Conservation (phyloP, 805 yeast genomes). For the Kodamaea lidongshanica region DNA sequence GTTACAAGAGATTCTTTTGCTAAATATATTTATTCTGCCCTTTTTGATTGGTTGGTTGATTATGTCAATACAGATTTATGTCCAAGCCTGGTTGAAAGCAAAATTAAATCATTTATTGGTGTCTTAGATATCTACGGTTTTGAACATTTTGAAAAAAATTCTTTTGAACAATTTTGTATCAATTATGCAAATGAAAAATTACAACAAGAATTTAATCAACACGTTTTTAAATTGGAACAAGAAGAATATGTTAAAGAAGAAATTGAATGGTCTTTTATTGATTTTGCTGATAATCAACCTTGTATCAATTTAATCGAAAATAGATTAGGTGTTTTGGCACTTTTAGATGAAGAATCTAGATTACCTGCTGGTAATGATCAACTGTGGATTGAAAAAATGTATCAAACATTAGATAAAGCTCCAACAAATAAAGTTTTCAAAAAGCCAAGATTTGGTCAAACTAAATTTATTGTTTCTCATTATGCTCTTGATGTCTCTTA, state of each 20-base stretch:
- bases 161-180: constrained; percentile 96
- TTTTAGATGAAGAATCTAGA: constrained; percentile 92
- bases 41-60: constrained; percentile 92
- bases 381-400: constrained; percentile 86
- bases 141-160: constrained; percentile 90
- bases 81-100: constrained; percentile 56
- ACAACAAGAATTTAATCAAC: constrained; percentile 96
- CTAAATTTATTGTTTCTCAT: constrained; percentile 84
- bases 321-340: constrained; percentile 77
- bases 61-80: constrained; percentile 78
- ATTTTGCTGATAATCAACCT: constrained; percentile 94
- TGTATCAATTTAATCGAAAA: constrained; percentile 89
- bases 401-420: constrained; percentile 73
- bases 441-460: constrained; percentile 90
- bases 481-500: constrained; percentile 92
- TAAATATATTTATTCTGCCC: constrained; percentile 83
- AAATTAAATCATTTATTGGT: constrained; percentile 76
- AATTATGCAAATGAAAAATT: constrained; percentile 95
- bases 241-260: constrained; percentile 89
- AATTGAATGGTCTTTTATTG: constrained; percentile 95
- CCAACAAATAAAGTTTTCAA: constrained; percentile 74
- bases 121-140: constrained; percentile 96
- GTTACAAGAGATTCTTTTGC: constrained; percentile 98
- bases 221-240: constrained; percentile 94
- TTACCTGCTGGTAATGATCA: constrained; percentile 91